Base-by-base conservation (phyloP, 2,329 filamentous ascomycete species). In the Alternaria dauci region DNA sequence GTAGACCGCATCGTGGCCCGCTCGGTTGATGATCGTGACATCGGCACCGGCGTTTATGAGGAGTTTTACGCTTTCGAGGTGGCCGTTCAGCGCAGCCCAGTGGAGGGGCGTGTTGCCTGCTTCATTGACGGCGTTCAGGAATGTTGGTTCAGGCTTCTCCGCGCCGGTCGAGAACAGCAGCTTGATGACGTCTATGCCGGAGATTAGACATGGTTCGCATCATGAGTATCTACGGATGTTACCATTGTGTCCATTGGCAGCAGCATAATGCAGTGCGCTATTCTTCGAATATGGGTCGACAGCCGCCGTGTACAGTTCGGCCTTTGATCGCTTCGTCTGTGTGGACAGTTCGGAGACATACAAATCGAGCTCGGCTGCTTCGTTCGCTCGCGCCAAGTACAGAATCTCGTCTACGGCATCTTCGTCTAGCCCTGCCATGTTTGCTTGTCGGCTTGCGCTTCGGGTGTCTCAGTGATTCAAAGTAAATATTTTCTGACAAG, bases 351-450 rank as follows among this genome's bases (percentile, higher is more conserved):
- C 81, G 12, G 85, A 79, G 52, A 96, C 83, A 63, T 81, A 83
- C 42, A 80, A 74, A 46, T 85, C 81, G 48, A 98, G 83, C 26
- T 94, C 91, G 18, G 84, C 81, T 58, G 88, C 82, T 65, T 97
- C 94, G 66, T 93, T 93, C 0, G 87, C 85, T 38, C 94, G 91
- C 2, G 93, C 87, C 69, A 92, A 88, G 82, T 97, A 97, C 68
- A 98, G 87, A 67, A 98, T 86, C 80, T 98, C 94, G 77, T 97
- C 94, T 72, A 96, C 90, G 78, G 93, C 88, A 54, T 97, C 94
- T 76, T 91, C 89, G 51, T 73, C 71, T 52, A 77, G 65, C 28
- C 61, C 59, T 30, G 71, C 55, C 72, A 73, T 73, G 23, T 62
- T 66, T 58, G 46, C 18, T 43, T 53, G 57, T 44, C 41, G 23